Evolutionary conservation across 305 asterid species (phyloP).

Genomic region (Fraxinus sp.): DNA sequence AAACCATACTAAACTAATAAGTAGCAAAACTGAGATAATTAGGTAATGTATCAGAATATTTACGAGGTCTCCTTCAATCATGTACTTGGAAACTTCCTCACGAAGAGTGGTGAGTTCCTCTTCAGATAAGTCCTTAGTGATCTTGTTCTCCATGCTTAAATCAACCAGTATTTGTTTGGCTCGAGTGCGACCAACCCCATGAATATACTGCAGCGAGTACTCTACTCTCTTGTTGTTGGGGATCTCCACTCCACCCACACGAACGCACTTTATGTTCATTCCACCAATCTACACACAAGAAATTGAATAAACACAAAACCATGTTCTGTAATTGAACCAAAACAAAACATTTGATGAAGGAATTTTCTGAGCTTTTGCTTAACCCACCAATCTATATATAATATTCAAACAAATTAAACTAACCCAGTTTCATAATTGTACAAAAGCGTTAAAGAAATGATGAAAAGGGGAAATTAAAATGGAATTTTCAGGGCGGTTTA

Average conservation of each 20-base stretch:
- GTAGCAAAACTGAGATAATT: background rate
- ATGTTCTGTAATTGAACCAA: background rate
- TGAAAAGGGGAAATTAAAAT: background rate
- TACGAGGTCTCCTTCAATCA: conserved; percentile 97
- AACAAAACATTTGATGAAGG: background rate
- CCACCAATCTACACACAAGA: conserved; percentile 57
- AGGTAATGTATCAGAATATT: conserved; percentile 18
- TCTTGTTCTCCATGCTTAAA: conserved; percentile 67
- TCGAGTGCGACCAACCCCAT: conserved; percentile 83
- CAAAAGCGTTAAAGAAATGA: background rate
- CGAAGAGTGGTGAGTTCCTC: conserved; percentile 89
- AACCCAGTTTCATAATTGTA: background rate
- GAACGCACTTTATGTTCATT: conserved; percentile 76
- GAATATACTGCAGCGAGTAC: conserved; percentile 87
- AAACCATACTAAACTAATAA: background rate
- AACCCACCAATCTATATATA: background rate
- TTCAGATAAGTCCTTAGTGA: conserved; percentile 81
- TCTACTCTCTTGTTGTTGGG: conserved; percentile 94
- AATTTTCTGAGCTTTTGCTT: background rate
- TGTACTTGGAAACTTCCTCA: conserved; percentile 89
- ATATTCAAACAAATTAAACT: background rate
- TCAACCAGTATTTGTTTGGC: conserved; percentile 69
- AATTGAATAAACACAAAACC: background rate
- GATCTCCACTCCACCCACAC: conserved; percentile 99
- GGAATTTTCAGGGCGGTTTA: conserved; percentile 3